Evolutionary conservation across 2,329 filamentous ascomycete genomes (phyloP).

Genomic region (Colletotrichum kahawae): DNA sequence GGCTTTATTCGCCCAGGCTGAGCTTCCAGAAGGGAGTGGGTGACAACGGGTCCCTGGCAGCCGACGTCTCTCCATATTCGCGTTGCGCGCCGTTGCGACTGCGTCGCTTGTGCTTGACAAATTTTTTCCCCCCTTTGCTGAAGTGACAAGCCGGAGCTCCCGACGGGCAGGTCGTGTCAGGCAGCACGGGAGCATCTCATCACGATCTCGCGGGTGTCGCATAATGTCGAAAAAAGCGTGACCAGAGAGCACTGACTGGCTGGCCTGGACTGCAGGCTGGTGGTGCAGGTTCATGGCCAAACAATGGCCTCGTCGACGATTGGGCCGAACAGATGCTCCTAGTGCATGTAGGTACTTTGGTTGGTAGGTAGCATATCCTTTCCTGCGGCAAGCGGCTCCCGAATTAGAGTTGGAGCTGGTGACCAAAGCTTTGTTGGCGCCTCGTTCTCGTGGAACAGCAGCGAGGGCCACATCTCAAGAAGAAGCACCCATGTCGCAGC

Average conservation of each 20-base stretch:
- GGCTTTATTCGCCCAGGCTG: background rate
- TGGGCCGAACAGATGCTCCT: background rate
- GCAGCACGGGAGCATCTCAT: background rate
- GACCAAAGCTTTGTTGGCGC: slow-evolving; percentile 8
- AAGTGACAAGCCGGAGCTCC: background rate
- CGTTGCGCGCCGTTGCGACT: background rate
- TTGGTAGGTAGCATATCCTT: background rate
- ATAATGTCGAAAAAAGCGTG: slow-evolving; percentile 5
- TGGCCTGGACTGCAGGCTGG: background rate
- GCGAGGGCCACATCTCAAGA: background rate
- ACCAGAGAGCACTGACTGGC: slow-evolving; percentile 1
- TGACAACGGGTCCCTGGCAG: background rate
- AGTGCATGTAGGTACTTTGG: background rate
- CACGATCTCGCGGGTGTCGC: background rate
- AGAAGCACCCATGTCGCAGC: slow-evolving; percentile 11
- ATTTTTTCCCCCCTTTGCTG: background rate
- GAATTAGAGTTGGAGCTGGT: slow-evolving; percentile 20
- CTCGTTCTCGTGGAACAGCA: background rate
- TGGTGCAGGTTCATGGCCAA: background rate
- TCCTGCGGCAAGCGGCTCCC: background rate
- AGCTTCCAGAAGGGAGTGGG: slow-evolving; percentile 14
- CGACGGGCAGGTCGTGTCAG: background rate
- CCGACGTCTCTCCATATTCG: background rate
- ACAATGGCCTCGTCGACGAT: background rate
- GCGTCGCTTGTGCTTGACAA: background rate